A percentile compares a stretch with the other conserved stretches of the same genome.
phyloP scores from a whole-genome alignment of 2,329 filamentous ascomycete species.

The Penicillium janthinellum region DNA sequence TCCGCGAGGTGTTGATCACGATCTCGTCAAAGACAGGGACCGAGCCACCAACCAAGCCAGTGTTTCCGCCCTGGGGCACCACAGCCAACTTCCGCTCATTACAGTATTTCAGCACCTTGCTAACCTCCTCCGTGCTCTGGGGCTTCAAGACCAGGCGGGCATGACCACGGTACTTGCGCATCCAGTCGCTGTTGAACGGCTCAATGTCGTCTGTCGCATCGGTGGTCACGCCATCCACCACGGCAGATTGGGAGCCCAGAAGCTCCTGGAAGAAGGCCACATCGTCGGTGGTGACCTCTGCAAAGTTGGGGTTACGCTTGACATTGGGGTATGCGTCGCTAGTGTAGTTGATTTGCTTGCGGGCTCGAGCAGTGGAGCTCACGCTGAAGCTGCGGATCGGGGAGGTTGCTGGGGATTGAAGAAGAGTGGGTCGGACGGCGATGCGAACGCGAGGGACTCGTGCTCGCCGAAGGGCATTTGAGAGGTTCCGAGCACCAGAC shows the following conservation, averaged over 20 bases:
- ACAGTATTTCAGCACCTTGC: conserved; percentile 89
- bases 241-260: conserved; percentile 75
- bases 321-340: conserved; percentile 78
- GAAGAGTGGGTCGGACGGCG: conserved; percentile 25
- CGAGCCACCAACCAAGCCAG: conserved; percentile 90
- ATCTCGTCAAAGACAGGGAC: conserved; percentile 99
- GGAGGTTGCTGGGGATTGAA: conserved; percentile 21
- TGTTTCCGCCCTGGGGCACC: conserved; percentile 96
- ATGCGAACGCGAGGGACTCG: conserved; percentile 34
- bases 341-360: conserved; percentile 67
- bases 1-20: conserved; percentile 82
- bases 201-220: conserved; percentile 80
- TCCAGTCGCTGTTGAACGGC: conserved; percentile 96
- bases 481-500: conserved; percentile 35
- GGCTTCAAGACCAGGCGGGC: conserved; percentile 85
- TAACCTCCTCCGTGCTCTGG: conserved; percentile 80
- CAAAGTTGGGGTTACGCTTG: conserved; percentile 75
- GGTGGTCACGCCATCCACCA: conserved; percentile 79
- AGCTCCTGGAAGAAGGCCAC: conserved; percentile 79
- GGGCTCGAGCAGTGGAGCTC: conserved; percentile 28
- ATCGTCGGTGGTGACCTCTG: conserved; percentile 70
- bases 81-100: conserved; percentile 90
- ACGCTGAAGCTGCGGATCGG: conserved; percentile 35
- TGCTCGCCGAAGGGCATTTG: conserved; percentile 36
- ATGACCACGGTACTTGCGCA: conserved; percentile 96